Evolutionary conservation across 192 early-diverging fungal genomes (phyloP).

Genomic region (Anaeromyces robustus): DNA sequence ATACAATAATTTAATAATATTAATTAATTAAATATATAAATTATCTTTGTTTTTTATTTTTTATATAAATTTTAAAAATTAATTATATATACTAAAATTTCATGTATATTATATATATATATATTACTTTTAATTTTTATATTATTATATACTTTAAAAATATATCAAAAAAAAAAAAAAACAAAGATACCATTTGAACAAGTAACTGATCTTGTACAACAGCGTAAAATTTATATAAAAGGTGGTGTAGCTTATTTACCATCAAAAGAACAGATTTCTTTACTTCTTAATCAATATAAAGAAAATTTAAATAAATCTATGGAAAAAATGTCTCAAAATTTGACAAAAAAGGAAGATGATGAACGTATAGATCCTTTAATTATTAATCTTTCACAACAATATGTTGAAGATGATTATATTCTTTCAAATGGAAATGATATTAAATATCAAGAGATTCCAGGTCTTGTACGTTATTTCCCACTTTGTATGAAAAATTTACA

Average conservation of each 20-base stretch:
- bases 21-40: no score
- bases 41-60: no score
- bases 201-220: constrained; percentile 41
- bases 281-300: constrained; percentile 65
- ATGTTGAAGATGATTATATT: constrained; percentile 51
- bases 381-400: constrained; percentile 69
- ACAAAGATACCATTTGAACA: constrained; percentile 59
- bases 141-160: no score
- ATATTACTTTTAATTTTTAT: no score
- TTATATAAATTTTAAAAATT: no score
- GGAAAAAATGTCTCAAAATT: constrained; percentile 52
- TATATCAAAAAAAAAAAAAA: no score
- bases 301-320: constrained; percentile 31
- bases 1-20: no score
- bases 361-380: constrained; percentile 78
- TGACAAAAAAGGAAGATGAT: constrained; percentile 78
- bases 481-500: constrained; percentile 83
- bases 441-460: constrained; percentile 21
- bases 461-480: constrained; percentile 61
- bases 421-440: constrained; percentile 34
- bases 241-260: constrained; percentile 59
- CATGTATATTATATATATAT: no score
- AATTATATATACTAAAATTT: no score
- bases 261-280: constrained; percentile 42
- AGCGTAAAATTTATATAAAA: constrained; percentile 40